These are phyloP conservation scores for Raphidocelis subcapitata DNA, from an alignment of 139 green algal species.

Conservation along the genomic window DNA sequence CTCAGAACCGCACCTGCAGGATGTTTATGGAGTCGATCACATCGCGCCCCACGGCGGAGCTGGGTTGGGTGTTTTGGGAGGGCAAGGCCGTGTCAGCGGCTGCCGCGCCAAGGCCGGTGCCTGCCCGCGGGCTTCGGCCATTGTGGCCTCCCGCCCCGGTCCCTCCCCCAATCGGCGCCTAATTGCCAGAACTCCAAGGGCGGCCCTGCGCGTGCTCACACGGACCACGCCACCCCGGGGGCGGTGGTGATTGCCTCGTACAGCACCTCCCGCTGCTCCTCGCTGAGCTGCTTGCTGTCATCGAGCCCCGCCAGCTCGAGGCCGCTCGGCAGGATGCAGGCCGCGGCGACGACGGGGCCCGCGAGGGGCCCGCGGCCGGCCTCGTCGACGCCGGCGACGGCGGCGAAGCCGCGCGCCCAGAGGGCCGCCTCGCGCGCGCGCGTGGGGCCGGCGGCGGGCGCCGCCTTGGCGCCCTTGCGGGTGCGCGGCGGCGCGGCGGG, in stretches of 20 bases:
- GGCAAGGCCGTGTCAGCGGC: too few species aligned
- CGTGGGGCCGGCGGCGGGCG: constrained; percentile 1
- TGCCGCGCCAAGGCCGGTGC: too few species aligned
- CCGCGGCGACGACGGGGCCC: constrained; percentile 87
- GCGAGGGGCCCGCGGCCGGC: constrained; percentile 86
- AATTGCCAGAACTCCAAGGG: too few species aligned
- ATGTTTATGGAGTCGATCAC: constrained; percentile 3
- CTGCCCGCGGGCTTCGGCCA: too few species aligned
- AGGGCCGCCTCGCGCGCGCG: constrained; percentile 35
- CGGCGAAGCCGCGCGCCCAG: constrained; percentile 54
- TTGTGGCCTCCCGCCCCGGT: too few species aligned
- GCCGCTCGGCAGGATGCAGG: constrained; percentile 53
- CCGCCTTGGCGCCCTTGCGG: too few species aligned
- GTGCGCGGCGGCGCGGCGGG: background rate
- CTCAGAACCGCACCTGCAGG: background rate
- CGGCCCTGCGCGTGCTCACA: constrained; percentile 52
- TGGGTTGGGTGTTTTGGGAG: too few species aligned
- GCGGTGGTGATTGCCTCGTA: constrained; percentile 62
- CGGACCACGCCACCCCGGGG: constrained; percentile 52
- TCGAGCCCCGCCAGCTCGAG: constrained; percentile 27
- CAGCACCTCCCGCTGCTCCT: constrained; percentile 63
- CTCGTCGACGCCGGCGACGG: constrained; percentile 80
- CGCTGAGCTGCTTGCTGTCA: constrained; percentile 85
- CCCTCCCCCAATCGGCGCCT: too few species aligned
- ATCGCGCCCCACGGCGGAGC: constrained; percentile 13